Conservation (phyloP, 768 basidiomycete genomes). For the Coprinopsis sp. region DNA sequence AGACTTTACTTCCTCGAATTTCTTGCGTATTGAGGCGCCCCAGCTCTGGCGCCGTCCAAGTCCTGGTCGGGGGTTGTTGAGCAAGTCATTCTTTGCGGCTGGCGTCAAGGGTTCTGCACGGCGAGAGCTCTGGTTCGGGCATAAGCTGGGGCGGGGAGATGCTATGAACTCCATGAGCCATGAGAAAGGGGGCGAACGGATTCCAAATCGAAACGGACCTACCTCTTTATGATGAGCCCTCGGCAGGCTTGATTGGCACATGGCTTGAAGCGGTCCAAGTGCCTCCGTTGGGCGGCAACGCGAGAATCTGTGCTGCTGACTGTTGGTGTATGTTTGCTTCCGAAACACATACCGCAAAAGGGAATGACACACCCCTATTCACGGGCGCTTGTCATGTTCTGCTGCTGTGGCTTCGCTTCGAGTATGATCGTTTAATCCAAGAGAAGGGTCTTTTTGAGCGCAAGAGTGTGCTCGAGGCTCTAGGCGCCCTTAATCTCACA, state of each 20-base stretch:
- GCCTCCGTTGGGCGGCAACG: background rate
- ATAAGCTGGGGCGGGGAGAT: background rate
- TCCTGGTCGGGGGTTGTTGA: background rate
- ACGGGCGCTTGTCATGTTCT: no score
- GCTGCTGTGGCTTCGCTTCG: no score
- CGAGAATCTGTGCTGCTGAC: no score
- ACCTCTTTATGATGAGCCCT: background rate
- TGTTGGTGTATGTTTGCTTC: no score
- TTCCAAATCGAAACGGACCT: background rate
- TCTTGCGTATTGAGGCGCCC: background rate
- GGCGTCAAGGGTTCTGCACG: background rate
- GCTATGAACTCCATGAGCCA: conserved; percentile 3
- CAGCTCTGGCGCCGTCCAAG: background rate
- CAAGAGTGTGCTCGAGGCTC: no score
- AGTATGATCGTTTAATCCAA: no score
- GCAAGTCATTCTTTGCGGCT: background rate
- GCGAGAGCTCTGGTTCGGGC: background rate
- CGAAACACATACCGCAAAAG: no score
- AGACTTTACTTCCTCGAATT: background rate
- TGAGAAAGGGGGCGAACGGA: background rate
- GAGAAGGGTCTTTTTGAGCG: no score
- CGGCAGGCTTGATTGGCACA: conserved; percentile 1
- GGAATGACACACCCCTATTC: no score
- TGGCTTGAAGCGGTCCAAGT: background rate
- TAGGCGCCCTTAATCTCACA: no score